Percentiles rank a stretch among this genome's conserved stretches.
These are phyloP conservation scores for Sclerotinia spermophila DNA, from an alignment of 2,329 filamentous ascomycete genomes.

Conservation along the genomic window DNA sequence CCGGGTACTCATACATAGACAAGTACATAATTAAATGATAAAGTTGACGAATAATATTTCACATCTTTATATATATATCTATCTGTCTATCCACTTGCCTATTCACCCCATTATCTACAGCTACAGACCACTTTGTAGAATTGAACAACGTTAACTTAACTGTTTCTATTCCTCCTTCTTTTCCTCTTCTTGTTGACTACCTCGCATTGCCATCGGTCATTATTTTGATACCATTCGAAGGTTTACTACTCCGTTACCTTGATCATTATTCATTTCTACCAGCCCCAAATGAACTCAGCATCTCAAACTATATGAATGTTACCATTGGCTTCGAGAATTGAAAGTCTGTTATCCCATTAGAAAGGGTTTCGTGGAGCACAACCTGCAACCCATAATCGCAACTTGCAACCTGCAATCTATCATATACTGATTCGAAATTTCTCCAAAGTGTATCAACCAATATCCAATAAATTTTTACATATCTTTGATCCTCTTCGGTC, in stretches of 20 bases:
- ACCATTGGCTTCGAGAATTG: background rate
- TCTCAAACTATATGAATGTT: background rate
- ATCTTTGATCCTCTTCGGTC: background rate
- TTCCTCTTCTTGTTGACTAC: background rate
- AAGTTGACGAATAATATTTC: background rate
- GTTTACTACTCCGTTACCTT: background rate
- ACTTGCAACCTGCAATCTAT: background rate
- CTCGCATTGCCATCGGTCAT: constrained; percentile 10
- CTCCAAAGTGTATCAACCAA: background rate
- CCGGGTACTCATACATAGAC: background rate
- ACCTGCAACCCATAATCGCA: background rate
- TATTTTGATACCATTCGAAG: background rate
- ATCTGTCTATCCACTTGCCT: background rate
- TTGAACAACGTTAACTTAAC: background rate
- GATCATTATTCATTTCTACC: background rate
- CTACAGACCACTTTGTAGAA: no score
- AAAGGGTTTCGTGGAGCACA: background rate
- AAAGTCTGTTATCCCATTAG: background rate
- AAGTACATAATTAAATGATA: no score
- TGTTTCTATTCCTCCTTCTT: background rate
- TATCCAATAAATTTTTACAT: background rate
- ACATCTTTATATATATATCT: no score
- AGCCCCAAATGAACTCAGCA: background rate
- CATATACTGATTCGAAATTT: background rate
- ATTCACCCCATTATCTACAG: background rate